Base-by-base conservation (phyloP, 352 stramenopile species). In the Globisporangium cylindrosporum region DNA sequence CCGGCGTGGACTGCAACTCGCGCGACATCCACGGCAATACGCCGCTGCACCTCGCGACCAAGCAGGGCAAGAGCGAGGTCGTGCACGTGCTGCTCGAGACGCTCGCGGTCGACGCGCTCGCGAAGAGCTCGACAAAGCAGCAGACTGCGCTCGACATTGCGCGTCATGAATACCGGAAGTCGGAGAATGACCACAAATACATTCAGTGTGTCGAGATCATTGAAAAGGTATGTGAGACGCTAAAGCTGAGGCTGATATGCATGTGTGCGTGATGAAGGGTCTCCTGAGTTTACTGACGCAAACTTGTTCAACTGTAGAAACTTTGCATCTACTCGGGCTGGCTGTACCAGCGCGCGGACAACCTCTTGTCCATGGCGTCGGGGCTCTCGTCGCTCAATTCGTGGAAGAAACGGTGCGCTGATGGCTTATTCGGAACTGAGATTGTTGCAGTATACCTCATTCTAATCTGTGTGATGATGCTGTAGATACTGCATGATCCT, bases 331-430 rank as follows among this genome's bases (percentile, higher is more conserved):
- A 92, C 77, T 90, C 85, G 14, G 86, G 85, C 0, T 96, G 88
- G 88, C 62, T 96, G 10, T 86, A 94, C 73, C 81, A 92, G 73
- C 82, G 87, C 66, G 72, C 85, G 3, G 88, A 96, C 67, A 96
- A 93, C 57, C 69, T 94, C 57, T 68, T 94, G 34, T 96, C 88
- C 8, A 76, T 91, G 66, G 80, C 84, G 6, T 92, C 86, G 2
- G 85, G 86, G 0, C 69, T 94, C 15, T 81, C 84, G n/a, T 72
- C 79, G 49, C 71, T 96, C 32, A 84, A 93, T 54, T 93, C 86
- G 61, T 96, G 88, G 88, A 94, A 91, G 71, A 83, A 85, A 59
- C 77, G 86, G 88, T 95, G 41, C 9, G 57, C 15, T 53, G 6
- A 12, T 1, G 12, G 15, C n/a, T 55, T 34, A 7, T 18, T 18